These are phyloP conservation scores for Aspergillus ellipticus DNA, from an alignment of 495 filamentous ascomycete species.

Conservation along the genomic window DNA sequence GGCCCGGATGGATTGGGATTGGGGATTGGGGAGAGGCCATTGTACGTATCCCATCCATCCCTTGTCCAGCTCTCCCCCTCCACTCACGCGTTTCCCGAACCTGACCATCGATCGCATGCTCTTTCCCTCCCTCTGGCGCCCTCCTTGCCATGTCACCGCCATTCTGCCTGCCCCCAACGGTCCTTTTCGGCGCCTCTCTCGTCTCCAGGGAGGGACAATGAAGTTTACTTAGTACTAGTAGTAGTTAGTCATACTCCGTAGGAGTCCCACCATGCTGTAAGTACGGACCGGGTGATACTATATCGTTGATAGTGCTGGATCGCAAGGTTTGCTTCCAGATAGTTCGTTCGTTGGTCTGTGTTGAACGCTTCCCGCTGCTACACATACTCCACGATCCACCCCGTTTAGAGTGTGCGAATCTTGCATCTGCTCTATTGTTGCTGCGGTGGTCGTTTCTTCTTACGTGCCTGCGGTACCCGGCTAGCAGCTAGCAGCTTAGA, in stretches of 20 bases:
- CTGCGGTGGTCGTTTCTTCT: not conserved
- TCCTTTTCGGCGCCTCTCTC: not conserved
- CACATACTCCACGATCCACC: constrained; percentile 20
- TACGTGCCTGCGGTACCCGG: not conserved
- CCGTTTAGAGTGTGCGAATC: constrained; percentile 22
- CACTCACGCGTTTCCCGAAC: not conserved
- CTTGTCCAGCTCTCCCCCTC: not conserved
- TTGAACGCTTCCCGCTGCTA: constrained; percentile 19
- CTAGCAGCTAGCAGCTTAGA: no score
- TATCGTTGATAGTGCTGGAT: not conserved
- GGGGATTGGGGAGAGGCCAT: no score
- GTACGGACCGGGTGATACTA: no score
- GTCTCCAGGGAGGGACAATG: not conserved
- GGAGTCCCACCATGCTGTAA: no score
- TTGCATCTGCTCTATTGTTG: constrained; percentile 14
- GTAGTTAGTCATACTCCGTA: no score
- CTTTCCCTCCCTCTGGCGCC: constrained; percentile 1
- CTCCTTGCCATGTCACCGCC: constrained; percentile 16
- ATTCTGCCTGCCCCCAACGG: constrained; percentile 7
- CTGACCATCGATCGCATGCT: not conserved
- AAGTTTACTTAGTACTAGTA: no score
- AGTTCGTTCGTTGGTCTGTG: constrained; percentile 14
- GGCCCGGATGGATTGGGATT: not conserved
- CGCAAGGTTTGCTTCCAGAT: constrained; percentile 1
- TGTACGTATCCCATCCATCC: constrained; percentile 2